phyloP scores from a whole-genome alignment of 768 basidiomycete genomes.

The Podaxis pistillaris region DNA sequence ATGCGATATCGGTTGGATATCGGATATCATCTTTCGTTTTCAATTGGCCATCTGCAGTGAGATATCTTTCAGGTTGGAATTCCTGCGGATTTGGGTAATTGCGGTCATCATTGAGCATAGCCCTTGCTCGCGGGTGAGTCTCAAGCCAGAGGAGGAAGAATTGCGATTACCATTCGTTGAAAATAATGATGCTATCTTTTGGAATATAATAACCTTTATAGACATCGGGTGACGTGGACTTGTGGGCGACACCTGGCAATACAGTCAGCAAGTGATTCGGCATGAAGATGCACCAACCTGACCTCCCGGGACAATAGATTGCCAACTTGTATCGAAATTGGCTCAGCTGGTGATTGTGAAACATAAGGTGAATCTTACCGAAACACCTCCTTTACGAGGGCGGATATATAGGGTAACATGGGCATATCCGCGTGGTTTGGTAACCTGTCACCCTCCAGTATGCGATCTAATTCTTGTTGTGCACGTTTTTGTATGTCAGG shows the following conservation, averaged over 20 bases:
- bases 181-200: background rate
- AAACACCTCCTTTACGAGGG: constrained; percentile 25
- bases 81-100: constrained; percentile 10
- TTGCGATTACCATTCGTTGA: constrained; percentile 6
- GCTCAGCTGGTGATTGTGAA: background rate
- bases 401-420: constrained; percentile 24
- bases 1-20: constrained; percentile 10
- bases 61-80: constrained; percentile 12
- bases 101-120: constrained; percentile 11
- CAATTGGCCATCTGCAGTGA: constrained; percentile 2
- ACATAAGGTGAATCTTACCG: constrained; percentile 16
- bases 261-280: background rate
- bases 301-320: constrained; percentile 3
- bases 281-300: background rate
- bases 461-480: constrained; percentile 29
- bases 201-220: constrained; percentile 12
- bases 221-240: background rate
- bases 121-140: background rate
- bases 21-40: background rate
- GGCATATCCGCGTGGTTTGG: constrained; percentile 24
- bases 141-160: background rate
- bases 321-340: background rate
- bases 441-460: constrained; percentile 22
- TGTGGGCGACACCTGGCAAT: constrained; percentile 1
- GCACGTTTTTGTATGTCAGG: constrained; percentile 26